Evolutionary conservation across 306 rosid species (phyloP).

Genomic region (Prosopis cineraria): DNA sequence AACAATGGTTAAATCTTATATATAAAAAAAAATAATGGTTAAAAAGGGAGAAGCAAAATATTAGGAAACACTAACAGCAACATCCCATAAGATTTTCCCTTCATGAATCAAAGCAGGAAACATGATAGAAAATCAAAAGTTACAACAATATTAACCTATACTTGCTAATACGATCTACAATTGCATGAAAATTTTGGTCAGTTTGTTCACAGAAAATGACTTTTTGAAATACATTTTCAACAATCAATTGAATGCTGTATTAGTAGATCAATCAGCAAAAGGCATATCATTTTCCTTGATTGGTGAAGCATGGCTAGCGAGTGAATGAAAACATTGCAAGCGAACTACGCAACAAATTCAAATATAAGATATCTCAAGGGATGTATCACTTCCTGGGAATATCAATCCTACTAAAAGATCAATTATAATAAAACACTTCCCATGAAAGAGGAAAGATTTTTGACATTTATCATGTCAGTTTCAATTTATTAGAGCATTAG

Average conservation of each 20-base stretch:
- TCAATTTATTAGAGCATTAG: not conserved
- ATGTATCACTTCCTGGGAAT: not conserved
- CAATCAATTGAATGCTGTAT: not conserved
- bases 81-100: not conserved
- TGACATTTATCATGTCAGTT: not conserved
- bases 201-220: not conserved
- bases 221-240: not conserved
- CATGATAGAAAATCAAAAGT: not conserved
- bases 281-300: not conserved
- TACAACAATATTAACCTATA: not conserved
- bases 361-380: not conserved
- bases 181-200: not conserved
- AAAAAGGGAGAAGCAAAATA: not conserved
- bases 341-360: not conserved
- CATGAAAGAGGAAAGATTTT: not conserved
- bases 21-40: slow-evolving; percentile 2
- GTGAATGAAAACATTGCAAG: not conserved
- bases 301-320: not conserved
- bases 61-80: slow-evolving; percentile 7
- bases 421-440: not conserved
- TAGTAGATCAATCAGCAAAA: not conserved
- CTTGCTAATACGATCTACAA: not conserved
- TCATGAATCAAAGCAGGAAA: not conserved
- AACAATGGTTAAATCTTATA: not conserved
- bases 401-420: not conserved